phyloP scores from a whole-genome alignment of 768 basidiomycete species.

The Trametes meyenii region DNA sequence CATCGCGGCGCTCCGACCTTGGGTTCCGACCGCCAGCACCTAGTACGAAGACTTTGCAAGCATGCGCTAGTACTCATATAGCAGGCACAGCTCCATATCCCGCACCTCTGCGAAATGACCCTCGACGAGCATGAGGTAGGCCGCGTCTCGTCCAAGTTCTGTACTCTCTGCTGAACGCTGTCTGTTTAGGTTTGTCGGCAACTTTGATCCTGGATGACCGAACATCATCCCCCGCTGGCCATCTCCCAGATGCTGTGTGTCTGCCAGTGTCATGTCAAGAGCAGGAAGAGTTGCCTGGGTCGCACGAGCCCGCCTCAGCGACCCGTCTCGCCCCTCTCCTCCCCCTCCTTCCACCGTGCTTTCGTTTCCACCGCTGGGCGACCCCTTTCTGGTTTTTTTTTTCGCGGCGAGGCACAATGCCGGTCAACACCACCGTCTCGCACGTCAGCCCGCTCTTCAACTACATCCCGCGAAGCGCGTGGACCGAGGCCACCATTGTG shows the following conservation, averaged over 20 bases:
- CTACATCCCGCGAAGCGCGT: constrained; percentile 28
- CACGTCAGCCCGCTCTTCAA: constrained; percentile 27
- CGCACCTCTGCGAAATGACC: too few relatives aligned
- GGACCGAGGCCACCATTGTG: constrained; percentile 22
- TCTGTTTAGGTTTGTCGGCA: constrained; percentile 5
- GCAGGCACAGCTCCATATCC: too few relatives aligned
- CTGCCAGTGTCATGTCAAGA: not conserved
- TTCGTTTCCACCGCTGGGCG: not conserved
- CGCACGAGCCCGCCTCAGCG: not conserved
- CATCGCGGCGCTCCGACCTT: too few relatives aligned
- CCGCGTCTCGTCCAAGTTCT: not conserved
- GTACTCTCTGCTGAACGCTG: not conserved
- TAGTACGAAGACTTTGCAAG: too few relatives aligned
- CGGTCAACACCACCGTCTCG: constrained; percentile 26
- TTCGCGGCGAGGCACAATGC: constrained; percentile 4
- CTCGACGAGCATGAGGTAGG: not conserved
- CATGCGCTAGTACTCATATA: too few relatives aligned
- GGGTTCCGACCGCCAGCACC: too few relatives aligned
- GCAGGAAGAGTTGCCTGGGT: not conserved
- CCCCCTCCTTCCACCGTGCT: not conserved
- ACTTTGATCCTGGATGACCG: not conserved
- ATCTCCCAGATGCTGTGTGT: constrained; percentile 6
- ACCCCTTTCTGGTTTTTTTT: not conserved
- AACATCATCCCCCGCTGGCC: not conserved
- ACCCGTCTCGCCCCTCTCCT: not conserved